phyloP scores from a whole-genome alignment of 345 rosid species.

The Salix exigua region DNA sequence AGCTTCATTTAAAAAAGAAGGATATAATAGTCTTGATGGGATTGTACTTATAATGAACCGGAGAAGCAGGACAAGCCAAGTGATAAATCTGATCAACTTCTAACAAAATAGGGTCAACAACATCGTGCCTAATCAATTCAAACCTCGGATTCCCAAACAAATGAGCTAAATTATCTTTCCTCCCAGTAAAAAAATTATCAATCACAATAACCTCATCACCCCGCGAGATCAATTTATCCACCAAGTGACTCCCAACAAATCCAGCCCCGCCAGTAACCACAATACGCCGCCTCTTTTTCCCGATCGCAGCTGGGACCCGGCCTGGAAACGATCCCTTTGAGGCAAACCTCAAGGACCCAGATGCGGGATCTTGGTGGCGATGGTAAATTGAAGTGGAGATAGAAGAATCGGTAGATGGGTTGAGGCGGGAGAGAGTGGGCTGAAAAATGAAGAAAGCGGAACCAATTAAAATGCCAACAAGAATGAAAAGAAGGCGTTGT shows the following conservation, averaged over 20 bases:
- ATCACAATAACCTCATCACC: constrained; percentile 96
- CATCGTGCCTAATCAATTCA: constrained; percentile 94
- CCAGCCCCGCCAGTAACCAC: constrained; percentile 98
- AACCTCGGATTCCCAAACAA: constrained; percentile 77
- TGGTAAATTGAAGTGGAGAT: constrained; percentile 20
- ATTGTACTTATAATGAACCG: constrained; percentile 92
- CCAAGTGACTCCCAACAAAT: constrained; percentile 95
- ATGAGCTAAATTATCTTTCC: constrained; percentile 87
- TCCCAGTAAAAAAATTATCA: constrained; percentile 94
- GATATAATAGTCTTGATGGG: constrained; percentile 98
- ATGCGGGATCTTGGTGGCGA: not conserved
- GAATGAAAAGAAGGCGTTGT: constrained; percentile 85
- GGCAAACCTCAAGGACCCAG: not conserved
- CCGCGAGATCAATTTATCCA: constrained; percentile 77
- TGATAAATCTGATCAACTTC: constrained; percentile 99
- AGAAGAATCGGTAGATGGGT: constrained; percentile 40
- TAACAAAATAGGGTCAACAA: constrained; percentile 86
- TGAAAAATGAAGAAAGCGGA: constrained; percentile 91
- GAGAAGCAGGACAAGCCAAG: constrained; percentile 98
- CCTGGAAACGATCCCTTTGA: constrained; percentile 21
- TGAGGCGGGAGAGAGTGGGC: constrained; percentile 74
- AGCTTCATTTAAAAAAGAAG: constrained; percentile 19
- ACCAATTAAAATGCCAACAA: constrained; percentile 87
- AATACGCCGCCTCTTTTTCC: constrained; percentile 62
- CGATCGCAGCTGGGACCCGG: constrained; percentile 74